Evolutionary conservation across 1,139 yeast species (phyloP), one percentile per base, ranked within the genome.

Genomic region (Lodderomyces oxycetoniae): DNA sequence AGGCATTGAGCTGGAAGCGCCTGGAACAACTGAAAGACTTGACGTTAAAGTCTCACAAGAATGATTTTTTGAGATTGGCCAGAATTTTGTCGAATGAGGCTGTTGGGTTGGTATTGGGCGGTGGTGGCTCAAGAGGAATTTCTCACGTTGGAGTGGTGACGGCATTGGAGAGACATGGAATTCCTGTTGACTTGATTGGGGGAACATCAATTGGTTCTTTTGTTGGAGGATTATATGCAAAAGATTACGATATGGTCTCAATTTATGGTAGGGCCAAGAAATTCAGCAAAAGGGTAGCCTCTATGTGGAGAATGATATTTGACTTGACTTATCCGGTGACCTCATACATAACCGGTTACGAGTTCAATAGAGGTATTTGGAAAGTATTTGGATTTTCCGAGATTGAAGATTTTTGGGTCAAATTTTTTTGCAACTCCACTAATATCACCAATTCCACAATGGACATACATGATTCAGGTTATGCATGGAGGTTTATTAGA

Each of bases 191-290:
- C 57, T 67, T 89, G 42, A 77, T 91, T 36, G 98, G 98, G 0
- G 98, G 98, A 4, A 91, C 98, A 0, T 88, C 96, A 0, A 91
- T 91, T 36, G 98, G 98, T 0, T 77, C 97, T 0, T 87, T 91
- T 59, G 87, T 91, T 24, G 98, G 98, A 13, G 98, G 97, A 0
- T 60, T 91, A 15, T 91, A 91, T 52, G 98, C 97, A 0, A 77
- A 79, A 45, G 97, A 91, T 40, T 86, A 89, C 49, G 95, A 89
- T 50, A 63, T 86, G 23, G 95, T 91, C 5, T 89, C 96, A 0
- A 84, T 88, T 23, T 88, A 83, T 54, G 96, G 96, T 1, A 68
- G 95, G 38, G 81, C 93, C 3, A 91, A 91, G 59, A 81, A 80
- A 50, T 91, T 91, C 60, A 74, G 95, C 2, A 80, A 79, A 17